Conservation (phyloP, 345 rosid genomes). For the Hypericum androsaemum region DNA sequence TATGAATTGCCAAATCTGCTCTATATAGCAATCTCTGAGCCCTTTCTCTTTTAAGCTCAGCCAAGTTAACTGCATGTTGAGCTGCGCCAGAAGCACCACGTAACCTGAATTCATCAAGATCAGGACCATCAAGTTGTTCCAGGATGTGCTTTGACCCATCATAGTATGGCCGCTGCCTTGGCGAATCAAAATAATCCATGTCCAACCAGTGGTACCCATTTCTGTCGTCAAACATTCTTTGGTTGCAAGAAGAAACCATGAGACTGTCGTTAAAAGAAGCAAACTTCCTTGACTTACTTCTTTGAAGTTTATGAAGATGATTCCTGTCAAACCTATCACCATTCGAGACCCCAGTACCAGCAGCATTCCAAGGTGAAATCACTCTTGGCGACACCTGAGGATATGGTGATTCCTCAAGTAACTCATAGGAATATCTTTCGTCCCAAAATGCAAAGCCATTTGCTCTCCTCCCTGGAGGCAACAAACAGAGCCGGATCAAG, state of each 20-base stretch:
- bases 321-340: conserved; percentile 42
- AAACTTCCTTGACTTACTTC: conserved; percentile 36
- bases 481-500: conserved; percentile 15
- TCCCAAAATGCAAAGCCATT: conserved; percentile 62
- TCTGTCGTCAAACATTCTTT: conserved; percentile 38
- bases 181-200: conserved; percentile 39
- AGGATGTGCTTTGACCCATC: conserved; percentile 32
- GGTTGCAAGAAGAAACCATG: conserved; percentile 22
- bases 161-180: conserved; percentile 30
- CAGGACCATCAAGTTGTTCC: conserved; percentile 39
- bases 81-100: conserved; percentile 81
- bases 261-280: conserved; percentile 22
- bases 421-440: conserved; percentile 51
- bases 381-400: conserved; percentile 43
- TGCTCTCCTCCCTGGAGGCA: conserved; percentile 55
- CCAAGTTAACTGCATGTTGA: conserved; percentile 45
- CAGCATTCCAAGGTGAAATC: conserved; percentile 26
- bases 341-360: conserved; percentile 29
- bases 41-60: conserved; percentile 70
- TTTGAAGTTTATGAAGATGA: conserved; percentile 37
- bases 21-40: conserved; percentile 63
- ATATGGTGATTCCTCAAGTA: conserved; percentile 41
- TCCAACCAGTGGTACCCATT: conserved; percentile 37
- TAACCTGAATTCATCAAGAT: conserved; percentile 54
- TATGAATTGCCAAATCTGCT: conserved; percentile 87